Evolutionary conservation across 352 stramenopile species (phyloP).

Genomic region (Phytophthora litchii): DNA sequence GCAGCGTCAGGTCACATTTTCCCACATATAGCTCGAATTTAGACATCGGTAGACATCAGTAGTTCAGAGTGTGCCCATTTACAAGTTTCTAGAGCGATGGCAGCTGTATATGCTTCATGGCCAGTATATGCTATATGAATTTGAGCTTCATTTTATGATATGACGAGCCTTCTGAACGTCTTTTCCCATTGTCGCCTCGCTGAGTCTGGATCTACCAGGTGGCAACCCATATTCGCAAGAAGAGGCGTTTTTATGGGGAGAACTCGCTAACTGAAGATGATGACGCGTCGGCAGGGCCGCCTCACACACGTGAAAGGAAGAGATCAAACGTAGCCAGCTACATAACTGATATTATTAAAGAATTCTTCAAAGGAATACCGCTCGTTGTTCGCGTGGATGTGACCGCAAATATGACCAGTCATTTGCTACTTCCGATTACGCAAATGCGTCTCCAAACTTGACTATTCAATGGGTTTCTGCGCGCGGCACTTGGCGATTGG

Average conservation of each 20-base stretch:
- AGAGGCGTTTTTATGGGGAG: too few species aligned
- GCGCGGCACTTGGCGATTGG: not conserved
- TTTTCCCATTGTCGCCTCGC: constrained; percentile 4
- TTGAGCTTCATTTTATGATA: constrained; percentile 9
- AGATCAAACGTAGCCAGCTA: too few species aligned
- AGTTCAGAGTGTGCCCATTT: too few species aligned
- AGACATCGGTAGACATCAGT: constrained; percentile 2
- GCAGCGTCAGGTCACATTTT: not conserved
- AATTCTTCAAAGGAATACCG: too few species aligned
- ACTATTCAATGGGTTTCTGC: not conserved
- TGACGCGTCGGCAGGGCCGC: too few species aligned
- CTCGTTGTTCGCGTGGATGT: too few species aligned
- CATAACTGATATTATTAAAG: too few species aligned
- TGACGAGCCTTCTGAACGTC: constrained; percentile 6
- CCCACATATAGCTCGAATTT: constrained; percentile 1
- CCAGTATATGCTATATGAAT: constrained; percentile 21
- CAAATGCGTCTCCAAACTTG: not conserved
- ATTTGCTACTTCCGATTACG: not conserved
- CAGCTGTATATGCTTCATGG: constrained; percentile 21
- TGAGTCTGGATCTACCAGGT: not conserved
- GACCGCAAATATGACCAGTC: not conserved
- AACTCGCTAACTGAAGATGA: too few species aligned
- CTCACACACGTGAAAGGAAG: too few species aligned
- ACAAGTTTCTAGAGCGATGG: constrained; percentile 9
- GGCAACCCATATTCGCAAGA: not conserved